Base-by-base conservation (phyloP, 1,284 basidiomycete species). In the Sanguinoderma infundibulare region DNA sequence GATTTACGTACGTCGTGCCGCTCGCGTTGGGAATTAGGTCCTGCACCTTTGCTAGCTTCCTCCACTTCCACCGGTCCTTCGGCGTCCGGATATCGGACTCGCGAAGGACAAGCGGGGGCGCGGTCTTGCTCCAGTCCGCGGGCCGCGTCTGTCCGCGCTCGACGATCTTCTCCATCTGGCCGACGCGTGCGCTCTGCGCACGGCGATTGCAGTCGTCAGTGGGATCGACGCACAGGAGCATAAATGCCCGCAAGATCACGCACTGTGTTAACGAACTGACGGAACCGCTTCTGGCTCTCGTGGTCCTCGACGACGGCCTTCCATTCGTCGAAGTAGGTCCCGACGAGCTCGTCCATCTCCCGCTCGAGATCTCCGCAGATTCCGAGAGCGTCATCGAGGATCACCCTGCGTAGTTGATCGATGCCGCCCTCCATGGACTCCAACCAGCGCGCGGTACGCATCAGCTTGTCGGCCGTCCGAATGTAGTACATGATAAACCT, bases 361-460 rank as follows among this genome's bases (percentile, higher is more conserved):
- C 76, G 77, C 63, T 92, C 91, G 6, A 93, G 80, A 40, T 91
- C 87, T 15, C 75, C 78, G 70, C 91, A 92, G 67, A 94, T 91
- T 3, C 90, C 89, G 0, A 94, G 82, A 67, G 88, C 84, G 68
- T 94, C 91, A n/a, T 91, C 84, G 50, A 93, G 69, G 44, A 94
- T 79, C 32, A 94, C 86, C 51, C 83, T 83, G 56, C 82, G 81
- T 10, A 92, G 78, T 75, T 84, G 85, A 81, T 88, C 86, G 60
- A 90, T 82, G 0, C 90, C 90, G 6, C 87, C 87, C 20, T 91
- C 89, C 73, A 90, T 83, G 22, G 74, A 73, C 59, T 92, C 91
- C n/a, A 92, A 78, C 91, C 91, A 93, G 26, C 89, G 80, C 0
- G 91, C 90, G 0, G 91, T 93, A 17, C 91, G 82, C 75, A 85